Conservation (phyloP, 2,329 filamentous ascomycete genomes). For the Colletotrichum magnum region DNA sequence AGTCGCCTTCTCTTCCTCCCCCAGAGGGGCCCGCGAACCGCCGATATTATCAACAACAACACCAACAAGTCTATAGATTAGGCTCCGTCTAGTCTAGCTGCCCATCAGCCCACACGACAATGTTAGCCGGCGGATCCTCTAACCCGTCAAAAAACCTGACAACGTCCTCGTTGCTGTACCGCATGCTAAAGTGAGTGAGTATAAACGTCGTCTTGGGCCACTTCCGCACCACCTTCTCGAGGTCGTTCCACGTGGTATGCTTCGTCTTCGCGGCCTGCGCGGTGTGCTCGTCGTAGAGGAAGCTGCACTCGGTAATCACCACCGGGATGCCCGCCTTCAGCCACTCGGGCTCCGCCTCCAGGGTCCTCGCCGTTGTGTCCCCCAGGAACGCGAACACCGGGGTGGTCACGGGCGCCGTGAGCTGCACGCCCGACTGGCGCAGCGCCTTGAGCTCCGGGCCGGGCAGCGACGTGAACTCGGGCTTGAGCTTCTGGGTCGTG, state of each 20-base stretch:
- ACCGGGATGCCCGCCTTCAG: slow-evolving; percentile 56
- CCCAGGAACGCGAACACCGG: slow-evolving; percentile 64
- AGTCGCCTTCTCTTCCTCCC: no score
- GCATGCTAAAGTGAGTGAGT: slow-evolving; percentile 62
- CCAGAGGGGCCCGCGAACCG: no score
- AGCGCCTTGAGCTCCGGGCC: slow-evolving; percentile 56
- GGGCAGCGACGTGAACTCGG: slow-evolving; percentile 52
- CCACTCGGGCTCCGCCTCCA: slow-evolving; percentile 58
- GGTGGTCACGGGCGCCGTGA: slow-evolving; percentile 56
- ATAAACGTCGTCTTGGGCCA: slow-evolving; percentile 61
- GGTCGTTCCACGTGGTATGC: slow-evolving; percentile 62
- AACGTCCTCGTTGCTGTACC: slow-evolving; percentile 57
- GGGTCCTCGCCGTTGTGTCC: slow-evolving; percentile 59
- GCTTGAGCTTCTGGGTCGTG: slow-evolving; percentile 55
- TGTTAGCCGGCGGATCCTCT: slow-evolving; percentile 56
- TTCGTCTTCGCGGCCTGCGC: slow-evolving; percentile 61
- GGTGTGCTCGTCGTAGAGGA: slow-evolving; percentile 59
- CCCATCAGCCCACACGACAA: slow-evolving; percentile 63
- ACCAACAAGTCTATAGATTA: no score
- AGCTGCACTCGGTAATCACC: slow-evolving; percentile 66
- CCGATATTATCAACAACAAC: no score
- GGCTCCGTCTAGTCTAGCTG: slow-evolving; percentile 15
- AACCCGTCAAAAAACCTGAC: slow-evolving; percentile 57
- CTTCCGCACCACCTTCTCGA: slow-evolving; percentile 59
- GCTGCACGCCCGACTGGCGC: slow-evolving; percentile 52